Evolutionary conservation across 306 rosid species (phyloP).

Genomic region (Quercus berberidifolia): DNA sequence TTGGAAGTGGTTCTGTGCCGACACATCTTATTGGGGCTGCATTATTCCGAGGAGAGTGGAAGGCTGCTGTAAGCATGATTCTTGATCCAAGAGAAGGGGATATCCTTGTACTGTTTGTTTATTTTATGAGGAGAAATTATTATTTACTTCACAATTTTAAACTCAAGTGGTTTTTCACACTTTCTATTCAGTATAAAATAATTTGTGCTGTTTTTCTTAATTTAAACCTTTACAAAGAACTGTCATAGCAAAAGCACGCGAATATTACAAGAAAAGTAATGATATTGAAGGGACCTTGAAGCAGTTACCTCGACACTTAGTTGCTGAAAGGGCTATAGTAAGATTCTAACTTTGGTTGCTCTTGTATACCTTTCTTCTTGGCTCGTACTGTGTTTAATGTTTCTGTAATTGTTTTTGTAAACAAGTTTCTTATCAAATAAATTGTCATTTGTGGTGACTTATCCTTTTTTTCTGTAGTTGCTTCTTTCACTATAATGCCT

Average conservation of each 20-base stretch:
- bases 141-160: conserved; percentile 11
- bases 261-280: conserved; percentile 69
- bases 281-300: conserved; percentile 83
- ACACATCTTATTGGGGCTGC: conserved; percentile 80
- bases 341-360: conserved; percentile 37
- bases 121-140: not conserved
- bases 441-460: not conserved
- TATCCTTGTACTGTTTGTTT: conserved; percentile 64
- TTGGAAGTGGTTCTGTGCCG: conserved; percentile 95
- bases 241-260: conserved; percentile 60
- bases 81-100: conserved; percentile 99
- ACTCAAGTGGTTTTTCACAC: conserved; percentile 18
- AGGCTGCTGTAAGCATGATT: conserved; percentile 67
- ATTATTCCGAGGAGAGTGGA: conserved; percentile 88
- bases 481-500: not conserved
- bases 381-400: conserved; percentile 13
- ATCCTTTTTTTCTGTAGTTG: not conserved
- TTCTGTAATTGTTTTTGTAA: not conserved
- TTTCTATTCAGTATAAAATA: conserved; percentile 11
- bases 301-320: conserved; percentile 82
- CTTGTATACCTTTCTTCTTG: conserved; percentile 5
- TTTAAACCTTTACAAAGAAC: conserved; percentile 55
- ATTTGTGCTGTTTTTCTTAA: conserved; percentile 40
- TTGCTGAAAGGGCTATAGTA: conserved; percentile 92
- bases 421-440: not conserved